A percentile compares a stretch with the other conserved stretches of the same genome.
Conservation (phyloP, 2,329 filamentous ascomycete genomes). For the Dactylella cylindrospora region DNA sequence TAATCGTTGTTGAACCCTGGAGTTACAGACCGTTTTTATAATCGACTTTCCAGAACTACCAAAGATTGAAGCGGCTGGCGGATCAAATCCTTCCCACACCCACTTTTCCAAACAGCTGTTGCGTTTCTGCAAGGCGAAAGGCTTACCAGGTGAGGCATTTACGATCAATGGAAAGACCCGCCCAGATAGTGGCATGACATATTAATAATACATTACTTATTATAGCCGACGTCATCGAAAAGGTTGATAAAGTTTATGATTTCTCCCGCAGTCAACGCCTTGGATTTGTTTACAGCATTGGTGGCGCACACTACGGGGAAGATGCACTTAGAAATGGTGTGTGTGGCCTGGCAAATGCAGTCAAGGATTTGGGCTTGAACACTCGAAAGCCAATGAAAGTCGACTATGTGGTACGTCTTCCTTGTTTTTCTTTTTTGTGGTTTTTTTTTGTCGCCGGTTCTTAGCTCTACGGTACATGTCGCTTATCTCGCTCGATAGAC, state of each 20-base stretch:
- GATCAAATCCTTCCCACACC: constrained; percentile 41
- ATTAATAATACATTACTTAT: neutral
- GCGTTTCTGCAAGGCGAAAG: constrained; percentile 47
- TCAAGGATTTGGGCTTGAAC: constrained; percentile 65
- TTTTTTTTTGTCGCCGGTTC: constrained; percentile 16
- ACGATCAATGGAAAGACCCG: neutral
- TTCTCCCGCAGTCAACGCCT: constrained; percentile 71
- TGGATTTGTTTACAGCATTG: constrained; percentile 81
- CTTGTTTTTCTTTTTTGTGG: no score
- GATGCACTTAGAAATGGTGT: constrained; percentile 61
- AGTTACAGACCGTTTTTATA: constrained; percentile 71
- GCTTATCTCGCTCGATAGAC: constrained; percentile 56
- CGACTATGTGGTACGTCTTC: constrained; percentile 67
- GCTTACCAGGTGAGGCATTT: constrained; percentile 38
- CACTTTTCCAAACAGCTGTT: constrained; percentile 47
- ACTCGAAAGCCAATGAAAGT: constrained; percentile 63
- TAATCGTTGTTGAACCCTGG: no score
- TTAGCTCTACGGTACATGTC: constrained; percentile 14
- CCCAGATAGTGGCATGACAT: no score
- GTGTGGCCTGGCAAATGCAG: constrained; percentile 70
- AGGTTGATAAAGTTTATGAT: constrained; percentile 75
- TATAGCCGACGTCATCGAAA: constrained; percentile 59
- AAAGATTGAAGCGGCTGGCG: constrained; percentile 39
- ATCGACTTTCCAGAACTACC: constrained; percentile 76
- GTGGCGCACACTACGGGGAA: constrained; percentile 60